phyloP scores from a whole-genome alignment of 2,329 filamentous ascomycete species.

The Beauveria pseudobassiana region DNA sequence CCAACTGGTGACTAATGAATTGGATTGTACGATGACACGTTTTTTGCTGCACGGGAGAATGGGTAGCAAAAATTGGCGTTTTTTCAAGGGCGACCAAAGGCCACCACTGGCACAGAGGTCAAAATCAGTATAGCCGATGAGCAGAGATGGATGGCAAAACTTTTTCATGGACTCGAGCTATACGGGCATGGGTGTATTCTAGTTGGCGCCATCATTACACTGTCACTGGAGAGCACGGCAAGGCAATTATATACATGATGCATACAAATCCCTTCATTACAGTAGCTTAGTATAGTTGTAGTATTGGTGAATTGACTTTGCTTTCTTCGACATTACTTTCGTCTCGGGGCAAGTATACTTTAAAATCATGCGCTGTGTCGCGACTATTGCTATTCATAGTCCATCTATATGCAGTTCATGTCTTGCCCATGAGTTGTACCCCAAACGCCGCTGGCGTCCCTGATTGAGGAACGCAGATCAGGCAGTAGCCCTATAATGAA shows the following conservation, averaged over 20 bases:
- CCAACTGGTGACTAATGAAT: not conserved
- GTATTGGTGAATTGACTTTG: not conserved
- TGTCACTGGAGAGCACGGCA: not conserved
- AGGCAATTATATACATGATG: not conserved
- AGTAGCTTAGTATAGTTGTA: not conserved
- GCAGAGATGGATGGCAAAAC: not conserved
- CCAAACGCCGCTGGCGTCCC: not conserved
- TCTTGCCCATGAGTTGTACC: not conserved
- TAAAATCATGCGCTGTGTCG: not conserved
- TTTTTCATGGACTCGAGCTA: not conserved
- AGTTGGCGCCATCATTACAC: not conserved
- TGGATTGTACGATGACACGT: not conserved
- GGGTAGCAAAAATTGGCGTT: constrained; percentile 3
- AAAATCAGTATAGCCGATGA: not conserved
- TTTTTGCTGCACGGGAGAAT: constrained; percentile 1
- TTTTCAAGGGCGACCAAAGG: not conserved
- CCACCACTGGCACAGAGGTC: not conserved
- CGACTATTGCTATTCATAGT: not conserved
- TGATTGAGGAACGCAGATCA: not conserved
- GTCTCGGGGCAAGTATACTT: not conserved
- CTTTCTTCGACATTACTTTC: not conserved
- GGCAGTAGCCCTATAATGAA: not conserved
- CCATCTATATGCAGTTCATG: not conserved
- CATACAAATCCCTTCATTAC: not conserved
- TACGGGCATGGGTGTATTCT: not conserved